Evolutionary conservation across 768 basidiomycete species (phyloP).

Genomic region (Auricularia sp.): DNA sequence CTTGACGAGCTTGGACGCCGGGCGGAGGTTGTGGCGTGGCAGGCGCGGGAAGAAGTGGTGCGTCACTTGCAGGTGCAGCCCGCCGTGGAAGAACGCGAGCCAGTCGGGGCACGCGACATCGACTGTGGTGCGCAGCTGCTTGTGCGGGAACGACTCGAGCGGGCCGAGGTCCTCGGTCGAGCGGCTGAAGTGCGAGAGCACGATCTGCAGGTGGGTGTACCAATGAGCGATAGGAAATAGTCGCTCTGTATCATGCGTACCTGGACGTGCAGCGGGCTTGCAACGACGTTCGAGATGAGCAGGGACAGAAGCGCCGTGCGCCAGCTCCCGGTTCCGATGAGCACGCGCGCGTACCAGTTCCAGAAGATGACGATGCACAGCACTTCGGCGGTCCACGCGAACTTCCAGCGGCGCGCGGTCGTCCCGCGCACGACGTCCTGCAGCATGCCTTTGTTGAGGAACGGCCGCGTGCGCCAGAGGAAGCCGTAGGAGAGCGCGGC

Average conservation of each 20-base stretch:
- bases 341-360: slow-evolving; percentile 70
- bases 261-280: slow-evolving; percentile 92
- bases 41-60: slow-evolving; percentile 95
- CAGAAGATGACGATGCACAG: slow-evolving; percentile 73
- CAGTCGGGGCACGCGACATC: slow-evolving; percentile 84
- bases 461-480: slow-evolving; percentile 26
- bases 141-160: slow-evolving; percentile 81
- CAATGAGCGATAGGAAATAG: slow-evolving; percentile 2
- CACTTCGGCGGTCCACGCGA: slow-evolving; percentile 59
- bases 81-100: slow-evolving; percentile 87
- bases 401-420: slow-evolving; percentile 50
- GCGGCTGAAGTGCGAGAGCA: slow-evolving; percentile 94
- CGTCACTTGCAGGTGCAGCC: slow-evolving; percentile 94
- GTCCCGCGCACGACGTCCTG: slow-evolving; percentile 18
- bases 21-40: slow-evolving; percentile 83
- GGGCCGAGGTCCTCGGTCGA: slow-evolving; percentile 89
- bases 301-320: slow-evolving; percentile 61
- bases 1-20: slow-evolving; percentile 77
- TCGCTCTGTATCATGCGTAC: slow-evolving; percentile 29
- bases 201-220: slow-evolving; percentile 47
- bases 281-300: slow-evolving; percentile 72
- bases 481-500: slow-evolving; percentile 79
- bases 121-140: slow-evolving; percentile 94
- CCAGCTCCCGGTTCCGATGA: slow-evolving; percentile 67
- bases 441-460: slow-evolving; percentile 51